Conservation (phyloP, 2,329 filamentous ascomycete species). For the Aspergillus novofumigatus region DNA sequence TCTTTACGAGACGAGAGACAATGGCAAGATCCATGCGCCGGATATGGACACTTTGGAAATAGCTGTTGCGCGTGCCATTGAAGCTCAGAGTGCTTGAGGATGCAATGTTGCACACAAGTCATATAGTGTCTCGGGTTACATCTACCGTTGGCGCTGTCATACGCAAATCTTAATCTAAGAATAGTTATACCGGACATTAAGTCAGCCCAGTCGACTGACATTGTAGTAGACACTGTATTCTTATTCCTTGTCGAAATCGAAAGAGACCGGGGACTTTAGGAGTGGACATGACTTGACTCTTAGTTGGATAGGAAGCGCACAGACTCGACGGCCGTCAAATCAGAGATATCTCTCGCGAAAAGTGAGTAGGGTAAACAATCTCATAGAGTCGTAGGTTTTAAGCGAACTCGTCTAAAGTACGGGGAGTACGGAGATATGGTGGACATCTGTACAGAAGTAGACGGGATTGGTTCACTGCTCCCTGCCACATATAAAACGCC, state of each 20-base stretch:
- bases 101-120: not conserved
- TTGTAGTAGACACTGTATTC: not conserved
- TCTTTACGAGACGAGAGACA: constrained; percentile 65
- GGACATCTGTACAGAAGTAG: no score
- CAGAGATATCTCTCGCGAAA: not conserved
- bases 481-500: no score
- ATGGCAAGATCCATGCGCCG: constrained; percentile 53
- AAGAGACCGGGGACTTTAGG: not conserved
- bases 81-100: constrained; percentile 1
- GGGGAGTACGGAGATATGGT: not conserved
- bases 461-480: no score
- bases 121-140: not conserved
- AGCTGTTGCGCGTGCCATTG: constrained; percentile 36
- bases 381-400: no score
- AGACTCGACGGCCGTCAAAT: not conserved
- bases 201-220: not conserved
- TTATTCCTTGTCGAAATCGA: not conserved
- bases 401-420: no score
- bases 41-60: constrained; percentile 52
- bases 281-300: not conserved
- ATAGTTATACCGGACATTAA: not conserved
- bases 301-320: not conserved
- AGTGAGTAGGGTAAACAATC: not conserved
- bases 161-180: not conserved
- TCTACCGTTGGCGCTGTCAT: not conserved